Evolutionary conservation across 257 asterid genomes (phyloP), one percentile per base, ranked within the genome.

Genomic region (Petrea volubilis): DNA sequence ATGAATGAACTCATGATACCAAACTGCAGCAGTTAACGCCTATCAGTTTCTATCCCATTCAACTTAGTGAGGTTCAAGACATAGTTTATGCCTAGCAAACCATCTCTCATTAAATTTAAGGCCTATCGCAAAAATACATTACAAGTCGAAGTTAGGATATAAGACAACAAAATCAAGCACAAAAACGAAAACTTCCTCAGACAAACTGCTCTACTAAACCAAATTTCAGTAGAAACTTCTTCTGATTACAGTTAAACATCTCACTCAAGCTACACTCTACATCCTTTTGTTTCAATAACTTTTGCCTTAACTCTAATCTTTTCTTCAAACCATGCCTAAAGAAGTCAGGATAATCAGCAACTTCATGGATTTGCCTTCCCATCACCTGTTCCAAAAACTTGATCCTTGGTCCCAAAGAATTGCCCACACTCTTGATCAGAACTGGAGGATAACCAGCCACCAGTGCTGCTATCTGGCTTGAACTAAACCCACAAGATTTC

Each of bases 291-390:
- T 53, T 82, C 89, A 92, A 68, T 43, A 85, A 43, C 51, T 84
- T 90, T 56, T 95, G 94, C 86, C 98, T 84, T 20, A 44, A 83
- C 83, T 91, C 96, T 63, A 95, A 67, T 46, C 81, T 88, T 69
- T 85, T 92, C 95, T 95, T 95, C 86, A 95, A 77, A 41, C 94
- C 91, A 77, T 95, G 97, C 86, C 79, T 87, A 74, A 95, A 95
- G 77, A 86, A 92, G 25, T 90, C 98, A 0, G 99, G 99, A 75
- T 88, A 95, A 31, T 84, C 96, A 60, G 78, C 97, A 73, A 81
- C 86, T 73, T 95, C 98, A 1, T 77, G 80, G 14, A 95, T 85
- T 79, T 34, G 61, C 72, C 98, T 86, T 46, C 90, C 90, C 98
- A 95, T 95, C 72, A 87, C 97, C 62, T 95, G 69, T 51, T 80